These are phyloP conservation scores for Trichoderma sp. DNA, from an alignment of 2,329 filamentous ascomycete genomes.

Conservation along the genomic window DNA sequence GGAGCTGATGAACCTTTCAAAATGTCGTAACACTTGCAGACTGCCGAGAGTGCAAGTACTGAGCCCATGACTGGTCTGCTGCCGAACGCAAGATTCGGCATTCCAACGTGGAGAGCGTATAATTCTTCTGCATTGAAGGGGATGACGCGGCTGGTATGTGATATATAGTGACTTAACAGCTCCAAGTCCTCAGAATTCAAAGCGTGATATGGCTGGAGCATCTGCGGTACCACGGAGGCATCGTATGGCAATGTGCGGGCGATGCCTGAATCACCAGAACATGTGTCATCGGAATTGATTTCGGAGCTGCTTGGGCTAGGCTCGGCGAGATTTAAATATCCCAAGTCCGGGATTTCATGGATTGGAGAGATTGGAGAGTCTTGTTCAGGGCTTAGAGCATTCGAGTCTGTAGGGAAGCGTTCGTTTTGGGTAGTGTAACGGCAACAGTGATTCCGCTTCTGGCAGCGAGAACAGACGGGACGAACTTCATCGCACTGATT, in stretches of 20 bases:
- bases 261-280: background rate
- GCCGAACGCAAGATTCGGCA: conserved; percentile 7
- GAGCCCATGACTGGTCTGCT: conserved; percentile 8
- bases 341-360: background rate
- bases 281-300: background rate
- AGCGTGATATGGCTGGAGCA: background rate
- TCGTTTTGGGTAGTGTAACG: background rate
- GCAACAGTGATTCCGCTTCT: conserved; percentile 14
- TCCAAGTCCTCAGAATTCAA: background rate
- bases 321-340: background rate
- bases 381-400: background rate
- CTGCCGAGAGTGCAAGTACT: conserved; percentile 3
- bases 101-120: background rate
- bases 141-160: conserved; percentile 5
- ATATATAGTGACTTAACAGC: conserved; percentile 6
- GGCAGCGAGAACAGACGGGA: background rate
- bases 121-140: background rate
- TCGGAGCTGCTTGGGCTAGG: conserved; percentile 12
- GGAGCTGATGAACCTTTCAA: background rate
- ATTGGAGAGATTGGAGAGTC: background rate
- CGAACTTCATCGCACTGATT: conserved; percentile 1
- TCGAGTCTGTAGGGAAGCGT: background rate
- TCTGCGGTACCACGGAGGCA: background rate
- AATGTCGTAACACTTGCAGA: conserved; percentile 10
- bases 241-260: background rate